These are phyloP conservation scores for Neonothopanus nambi DNA, from an alignment of 1,284 basidiomycete genomes.

Conservation along the genomic window DNA sequence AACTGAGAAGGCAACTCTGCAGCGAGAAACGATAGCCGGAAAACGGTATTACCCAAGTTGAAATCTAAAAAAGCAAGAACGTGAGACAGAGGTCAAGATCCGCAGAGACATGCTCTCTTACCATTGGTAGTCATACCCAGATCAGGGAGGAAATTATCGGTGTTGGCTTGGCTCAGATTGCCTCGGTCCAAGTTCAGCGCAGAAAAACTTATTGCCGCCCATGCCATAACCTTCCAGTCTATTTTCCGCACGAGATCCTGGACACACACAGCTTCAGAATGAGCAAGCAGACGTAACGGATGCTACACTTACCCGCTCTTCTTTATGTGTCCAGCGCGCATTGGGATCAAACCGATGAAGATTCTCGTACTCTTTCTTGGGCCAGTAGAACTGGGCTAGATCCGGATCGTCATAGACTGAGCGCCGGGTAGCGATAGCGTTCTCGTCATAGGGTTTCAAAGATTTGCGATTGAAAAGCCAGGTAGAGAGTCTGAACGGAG, in stretches of 20 bases:
- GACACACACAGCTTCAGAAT: neutral
- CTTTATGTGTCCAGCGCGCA: slow-evolving; percentile 69
- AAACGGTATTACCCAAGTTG: slow-evolving; percentile 65
- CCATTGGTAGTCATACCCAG: slow-evolving; percentile 55
- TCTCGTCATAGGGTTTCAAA: slow-evolving; percentile 20
- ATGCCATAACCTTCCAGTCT: slow-evolving; percentile 65
- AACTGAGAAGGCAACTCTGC: slow-evolving; percentile 75
- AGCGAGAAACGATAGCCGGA: slow-evolving; percentile 56
- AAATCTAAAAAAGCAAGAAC: slow-evolving; percentile 40
- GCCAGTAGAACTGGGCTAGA: slow-evolving; percentile 24
- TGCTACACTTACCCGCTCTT: slow-evolving; percentile 50
- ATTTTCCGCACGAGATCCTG: slow-evolving; percentile 59
- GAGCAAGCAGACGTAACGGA: neutral
- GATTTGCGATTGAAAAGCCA: slow-evolving; percentile 8
- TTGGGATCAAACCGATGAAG: slow-evolving; percentile 63
- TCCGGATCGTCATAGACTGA: slow-evolving; percentile 38
- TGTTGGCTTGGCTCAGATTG: slow-evolving; percentile 64
- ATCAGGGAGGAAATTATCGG: slow-evolving; percentile 66
- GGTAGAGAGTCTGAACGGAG: slow-evolving; percentile 10
- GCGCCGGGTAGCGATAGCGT: slow-evolving; percentile 35
- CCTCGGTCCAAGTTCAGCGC: slow-evolving; percentile 57
- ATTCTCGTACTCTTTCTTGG: slow-evolving; percentile 53
- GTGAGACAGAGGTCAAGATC: neutral
- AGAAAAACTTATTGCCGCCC: slow-evolving; percentile 66
- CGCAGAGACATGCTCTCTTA: slow-evolving; percentile 21